Conservation (phyloP, 2,329 filamentous ascomycete species). For the Fusarium chuoi region DNA sequence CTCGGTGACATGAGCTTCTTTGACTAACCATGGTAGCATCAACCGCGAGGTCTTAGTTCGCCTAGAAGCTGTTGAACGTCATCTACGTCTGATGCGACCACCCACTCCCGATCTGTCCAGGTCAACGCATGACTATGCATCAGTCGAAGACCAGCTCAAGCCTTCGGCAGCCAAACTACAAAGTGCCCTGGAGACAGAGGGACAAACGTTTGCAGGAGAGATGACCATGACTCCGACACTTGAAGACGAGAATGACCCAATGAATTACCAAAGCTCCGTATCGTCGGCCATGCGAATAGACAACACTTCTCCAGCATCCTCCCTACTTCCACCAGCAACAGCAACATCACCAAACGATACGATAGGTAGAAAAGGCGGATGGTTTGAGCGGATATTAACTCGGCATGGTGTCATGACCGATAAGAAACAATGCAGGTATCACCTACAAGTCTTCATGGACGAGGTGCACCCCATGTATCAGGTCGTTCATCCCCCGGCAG, state of each 20-base stretch:
- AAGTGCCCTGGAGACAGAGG: slow-evolving; percentile 23
- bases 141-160: slow-evolving; percentile 13
- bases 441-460: slow-evolving; percentile 28
- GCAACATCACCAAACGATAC: neutral
- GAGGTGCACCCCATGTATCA: slow-evolving; percentile 31
- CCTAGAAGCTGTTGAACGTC: slow-evolving; percentile 15
- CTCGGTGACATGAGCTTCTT: neutral
- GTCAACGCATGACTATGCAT: neutral
- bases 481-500: slow-evolving; percentile 15
- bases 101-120: neutral
- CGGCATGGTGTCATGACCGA: slow-evolving; percentile 18
- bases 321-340: neutral
- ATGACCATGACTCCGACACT: slow-evolving; percentile 27
- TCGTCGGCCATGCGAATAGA: slow-evolving; percentile 1
- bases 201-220: slow-evolving; percentile 33
- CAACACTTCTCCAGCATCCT: neutral
- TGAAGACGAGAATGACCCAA: slow-evolving; percentile 8
- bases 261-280: neutral
- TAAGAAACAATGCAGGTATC: slow-evolving; percentile 19
- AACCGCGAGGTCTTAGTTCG: slow-evolving; percentile 14
- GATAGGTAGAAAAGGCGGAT: slow-evolving; percentile 1
- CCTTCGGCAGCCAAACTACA: slow-evolving; percentile 9
- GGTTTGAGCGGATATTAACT: slow-evolving; percentile 18
- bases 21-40: neutral
- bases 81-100: slow-evolving; percentile 4